A percentile compares a stretch with the other conserved stretches of the same genome.
Evolutionary conservation across 176 grass and related monocot species (phyloP).

Genomic region (Lolium perenne): DNA sequence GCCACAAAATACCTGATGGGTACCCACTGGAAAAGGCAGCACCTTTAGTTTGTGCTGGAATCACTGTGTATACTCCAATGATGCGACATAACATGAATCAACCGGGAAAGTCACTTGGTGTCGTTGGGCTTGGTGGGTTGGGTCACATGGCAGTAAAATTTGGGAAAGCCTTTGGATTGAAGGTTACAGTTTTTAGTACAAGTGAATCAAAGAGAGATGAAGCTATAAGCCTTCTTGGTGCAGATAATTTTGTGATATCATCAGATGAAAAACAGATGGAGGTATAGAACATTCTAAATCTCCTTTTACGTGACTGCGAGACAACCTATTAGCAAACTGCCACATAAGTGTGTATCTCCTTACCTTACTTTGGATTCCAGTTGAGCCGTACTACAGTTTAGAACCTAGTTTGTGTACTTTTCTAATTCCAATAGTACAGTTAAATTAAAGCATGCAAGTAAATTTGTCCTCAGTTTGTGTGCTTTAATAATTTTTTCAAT

Average conservation of each 20-base stretch:
- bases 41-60: slow-evolving; percentile 79
- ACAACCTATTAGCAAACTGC: not conserved
- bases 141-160: slow-evolving; percentile 88
- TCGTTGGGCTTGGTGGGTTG: slow-evolving; percentile 76
- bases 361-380: not conserved
- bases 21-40: slow-evolving; percentile 71
- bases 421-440: not conserved
- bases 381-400: not conserved
- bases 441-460: not conserved
- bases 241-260: slow-evolving; percentile 80
- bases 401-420: not conserved
- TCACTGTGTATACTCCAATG: slow-evolving; percentile 83
- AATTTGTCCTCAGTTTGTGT: not conserved
- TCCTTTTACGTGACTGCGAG: not conserved
- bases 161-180: slow-evolving; percentile 78
- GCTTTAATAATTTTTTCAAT: not conserved
- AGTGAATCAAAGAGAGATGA: slow-evolving; percentile 81
- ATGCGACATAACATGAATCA: slow-evolving; percentile 84
- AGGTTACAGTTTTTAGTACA: slow-evolving; percentile 76
- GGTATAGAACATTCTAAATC: slow-evolving; percentile 42
- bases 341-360: not conserved
- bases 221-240: slow-evolving; percentile 64
- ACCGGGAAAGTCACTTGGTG: slow-evolving; percentile 73
- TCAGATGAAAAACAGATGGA: slow-evolving; percentile 72
- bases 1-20: slow-evolving; percentile 77